phyloP scores from a whole-genome alignment of 441 rosid genomes.

The Geranium incanum region DNA sequence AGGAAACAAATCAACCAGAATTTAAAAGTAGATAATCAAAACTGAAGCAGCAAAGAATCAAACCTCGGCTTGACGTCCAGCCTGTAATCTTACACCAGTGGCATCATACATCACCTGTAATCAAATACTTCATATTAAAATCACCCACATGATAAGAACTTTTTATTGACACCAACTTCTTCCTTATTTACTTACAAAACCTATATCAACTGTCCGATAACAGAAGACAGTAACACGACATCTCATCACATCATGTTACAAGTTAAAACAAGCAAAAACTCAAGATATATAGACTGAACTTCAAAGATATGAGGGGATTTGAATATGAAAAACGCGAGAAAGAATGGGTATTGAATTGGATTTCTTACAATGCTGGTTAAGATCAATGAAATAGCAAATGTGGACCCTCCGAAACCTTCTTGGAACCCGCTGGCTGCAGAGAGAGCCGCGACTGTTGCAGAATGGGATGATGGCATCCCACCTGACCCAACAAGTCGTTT shows the following conservation, averaged over 20 bases:
- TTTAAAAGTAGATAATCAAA: constrained; percentile 14
- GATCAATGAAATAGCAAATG: constrained; percentile 41
- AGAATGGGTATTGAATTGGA: background rate
- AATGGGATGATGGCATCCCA: constrained; percentile 71
- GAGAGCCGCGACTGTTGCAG: constrained; percentile 56
- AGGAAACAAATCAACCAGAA: constrained; percentile 13
- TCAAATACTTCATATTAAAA: constrained; percentile 17
- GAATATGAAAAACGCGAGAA: background rate
- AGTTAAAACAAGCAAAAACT: background rate
- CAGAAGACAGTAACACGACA: background rate
- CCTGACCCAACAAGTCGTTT: constrained; percentile 60
- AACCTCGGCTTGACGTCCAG: constrained; percentile 75
- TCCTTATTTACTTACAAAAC: background rate
- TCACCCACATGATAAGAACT: background rate
- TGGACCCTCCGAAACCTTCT: constrained; percentile 56
- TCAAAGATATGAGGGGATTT: background rate
- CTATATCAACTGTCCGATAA: background rate
- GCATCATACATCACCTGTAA: constrained; percentile 73
- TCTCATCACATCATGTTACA: background rate
- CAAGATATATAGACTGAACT: background rate
- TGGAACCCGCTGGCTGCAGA: constrained; percentile 51
- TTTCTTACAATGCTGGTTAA: constrained; percentile 46
- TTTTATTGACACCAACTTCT: constrained; percentile 9
- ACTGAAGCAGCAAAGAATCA: constrained; percentile 18
- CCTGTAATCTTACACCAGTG: constrained; percentile 60